Evolutionary conservation across 208 protist species (phyloP).

Genomic region (Acanthamoeba triangularis): DNA sequence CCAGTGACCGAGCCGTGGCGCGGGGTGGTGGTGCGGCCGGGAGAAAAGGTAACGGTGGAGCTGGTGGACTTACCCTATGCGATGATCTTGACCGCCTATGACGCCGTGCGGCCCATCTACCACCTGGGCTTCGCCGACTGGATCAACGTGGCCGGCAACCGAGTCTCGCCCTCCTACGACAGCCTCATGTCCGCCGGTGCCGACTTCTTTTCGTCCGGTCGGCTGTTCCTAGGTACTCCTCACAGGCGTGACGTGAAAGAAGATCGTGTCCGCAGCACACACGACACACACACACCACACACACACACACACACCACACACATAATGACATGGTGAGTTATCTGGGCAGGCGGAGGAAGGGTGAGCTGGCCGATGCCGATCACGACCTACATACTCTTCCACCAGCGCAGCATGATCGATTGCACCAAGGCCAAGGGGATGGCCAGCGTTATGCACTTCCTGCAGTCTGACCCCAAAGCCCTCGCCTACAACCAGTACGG

Average conservation of each 20-base stretch:
- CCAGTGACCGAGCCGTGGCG: not conserved
- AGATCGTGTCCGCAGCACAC: no score
- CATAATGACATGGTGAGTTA: not conserved
- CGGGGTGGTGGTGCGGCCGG: no score
- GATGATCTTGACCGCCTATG: not conserved
- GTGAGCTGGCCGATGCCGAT: not conserved
- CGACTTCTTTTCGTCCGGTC: not conserved
- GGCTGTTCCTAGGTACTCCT: no score
- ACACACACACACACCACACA: no score
- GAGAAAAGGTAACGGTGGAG: not conserved
- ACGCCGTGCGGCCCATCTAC: not conserved
- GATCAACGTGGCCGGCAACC: not conserved
- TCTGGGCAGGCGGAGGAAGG: not conserved
- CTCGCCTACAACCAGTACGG: no score
- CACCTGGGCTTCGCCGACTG: not conserved
- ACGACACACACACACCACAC: no score
- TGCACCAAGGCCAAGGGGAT: conserved; percentile 1
- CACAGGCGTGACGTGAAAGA: no score
- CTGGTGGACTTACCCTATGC: not conserved
- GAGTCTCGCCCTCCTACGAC: not conserved
- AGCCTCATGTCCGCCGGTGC: not conserved
- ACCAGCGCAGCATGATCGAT: not conserved
- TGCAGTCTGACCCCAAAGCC: no score
- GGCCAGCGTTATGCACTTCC: no score
- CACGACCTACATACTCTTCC: not conserved